Base-by-base conservation (phyloP, 2,329 filamentous ascomycete genomes). In the Fusarium globosum region DNA sequence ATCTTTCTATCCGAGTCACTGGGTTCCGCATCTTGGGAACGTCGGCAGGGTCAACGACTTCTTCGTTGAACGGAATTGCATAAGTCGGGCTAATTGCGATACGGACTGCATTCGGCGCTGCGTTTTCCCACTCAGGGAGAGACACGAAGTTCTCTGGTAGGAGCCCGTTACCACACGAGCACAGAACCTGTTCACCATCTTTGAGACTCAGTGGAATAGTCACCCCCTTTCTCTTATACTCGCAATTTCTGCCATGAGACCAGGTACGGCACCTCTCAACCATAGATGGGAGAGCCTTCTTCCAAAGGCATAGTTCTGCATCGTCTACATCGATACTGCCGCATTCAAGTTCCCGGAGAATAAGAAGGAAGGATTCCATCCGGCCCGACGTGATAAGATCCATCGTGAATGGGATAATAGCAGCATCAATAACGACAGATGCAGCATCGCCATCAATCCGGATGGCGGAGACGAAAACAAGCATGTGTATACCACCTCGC, bases 51-150 rank as follows among this genome's bases (percentile, higher is more conserved):
- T 83, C 81, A 1, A 83, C 69, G 26, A 83, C 72, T 30, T 84
- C 78, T 73, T 88, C 86, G 3, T 85, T 82, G 15, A 83, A 81
- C 0, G 82, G 82, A 28, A 82, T 81, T 14, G 86, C 80, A 75
- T 85, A 92, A 0, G 82, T 80, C 0, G 88, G 88, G 62, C 89
- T 91, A 72, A 92, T 88, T 9, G 88, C 88, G 11, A 89, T 81
- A 11, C 90, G 85, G 35, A 90, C 88, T 35, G 86, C 84, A 55
- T 85, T 80, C 61, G 81, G 77, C 2, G 81, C 80, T 16, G 82
- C 83, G 14, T 76, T 80, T 1, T 86, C 82, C 82, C 86, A 86
- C 23, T 83, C 81, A 0, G 86, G 85, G 12, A 87, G 55, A 7
- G 76, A 63, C 43, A 83, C 71, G 60, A 82, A 89, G 49, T 77